Base-by-base conservation (phyloP, 2,329 filamentous ascomycete genomes). In the Diaporthe velutina region DNA sequence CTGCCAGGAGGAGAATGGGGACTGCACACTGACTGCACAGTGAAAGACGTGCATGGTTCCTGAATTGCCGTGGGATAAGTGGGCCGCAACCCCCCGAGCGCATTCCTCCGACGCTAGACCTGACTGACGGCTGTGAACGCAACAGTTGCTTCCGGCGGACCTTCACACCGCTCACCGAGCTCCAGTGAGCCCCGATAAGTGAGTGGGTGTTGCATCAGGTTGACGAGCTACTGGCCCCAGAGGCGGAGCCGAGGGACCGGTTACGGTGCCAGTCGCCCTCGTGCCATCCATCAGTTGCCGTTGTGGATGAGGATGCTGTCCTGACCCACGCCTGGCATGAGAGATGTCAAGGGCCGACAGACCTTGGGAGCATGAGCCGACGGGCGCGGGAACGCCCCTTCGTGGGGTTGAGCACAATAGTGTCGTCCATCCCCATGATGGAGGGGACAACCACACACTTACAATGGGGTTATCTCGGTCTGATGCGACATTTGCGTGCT, bases 81-180 rank as follows among this genome's bases (percentile, higher is more conserved):
- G 45, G 64, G n/a, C 4, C 13, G 9, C 17, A 30, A 22, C 30
- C 10, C 58, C 38, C 40, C 40, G 17, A 33, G 25, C 38, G 58
- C 25, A 25, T 38, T 12, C 45, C 64, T 33, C 64, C 33, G 48
- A 52, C 64, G 48, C 64, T 54, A 54, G 64, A 54, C 64, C 64
- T 52, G 25, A 30, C 64, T 68, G 64, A 54, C 35, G 45, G 48
- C 22, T 25, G n/a, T 38, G 25, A 66, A 45, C 7, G 58, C 40
- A 22, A 35, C 42, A 50, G 57, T 28, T 42, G 35, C 58, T 38
- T 38, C 30, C 61, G 45, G 33, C 64, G 64, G 30, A 50, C 48
- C 64, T 68, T 38, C 64, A 40, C 64, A 68, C 64, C 64, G 64
- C 64, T 54, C 64, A 68, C 64, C 64, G 48, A 68, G 38, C 45